Evolutionary conservation across 805 yeast species (phyloP), one percentile per base, ranked within the genome.

Genomic region (Isabelozyma rhagii): DNA sequence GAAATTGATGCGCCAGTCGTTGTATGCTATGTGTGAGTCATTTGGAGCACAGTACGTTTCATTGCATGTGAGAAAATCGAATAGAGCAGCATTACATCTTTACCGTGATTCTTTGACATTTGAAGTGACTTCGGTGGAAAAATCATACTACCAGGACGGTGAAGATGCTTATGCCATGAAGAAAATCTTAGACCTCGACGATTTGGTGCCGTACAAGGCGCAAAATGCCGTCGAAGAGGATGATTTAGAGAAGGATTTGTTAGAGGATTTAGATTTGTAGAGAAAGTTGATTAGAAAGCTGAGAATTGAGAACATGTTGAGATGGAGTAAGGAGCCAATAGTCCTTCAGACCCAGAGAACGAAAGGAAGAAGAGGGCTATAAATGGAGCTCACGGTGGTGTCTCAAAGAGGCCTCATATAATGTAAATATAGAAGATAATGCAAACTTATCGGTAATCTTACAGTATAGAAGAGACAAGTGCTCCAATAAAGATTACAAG

Each of bases 161-260:
- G 99, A 94, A 69, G 97, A 94, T 69, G 99, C 99, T 13, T 93
- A 92, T 67, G 87, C 94, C 40, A 94, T 94, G 99, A 84, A 83
- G 63, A 88, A 88, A 63, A 77, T 74, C 2, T 74, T 90, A 55
- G 73, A 72, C 17, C 62, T 84, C 43, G 84, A 84, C 13, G 86
- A 84, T 25, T 71, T 87, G 53, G 52, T 82, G 43, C 91, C 93
- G 18, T 77, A 80, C 50, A 66, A 68, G 41, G 79, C 78, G 53
- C 84, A 82, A 55, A 73, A 72, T 14, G 76, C 75, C 15, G 67
- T 63, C 28, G 67, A 60, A 9, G 79, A 67, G 36, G 94, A 87
- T 61, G 87, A 86, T 65, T 71, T 86, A 47, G 47, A 63, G 3
- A 55, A 53, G 44, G 74, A 68, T 58, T 64, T 74, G 56, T 55